phyloP scores from a whole-genome alignment of 257 asterid genomes.

The Datura wrightii region DNA sequence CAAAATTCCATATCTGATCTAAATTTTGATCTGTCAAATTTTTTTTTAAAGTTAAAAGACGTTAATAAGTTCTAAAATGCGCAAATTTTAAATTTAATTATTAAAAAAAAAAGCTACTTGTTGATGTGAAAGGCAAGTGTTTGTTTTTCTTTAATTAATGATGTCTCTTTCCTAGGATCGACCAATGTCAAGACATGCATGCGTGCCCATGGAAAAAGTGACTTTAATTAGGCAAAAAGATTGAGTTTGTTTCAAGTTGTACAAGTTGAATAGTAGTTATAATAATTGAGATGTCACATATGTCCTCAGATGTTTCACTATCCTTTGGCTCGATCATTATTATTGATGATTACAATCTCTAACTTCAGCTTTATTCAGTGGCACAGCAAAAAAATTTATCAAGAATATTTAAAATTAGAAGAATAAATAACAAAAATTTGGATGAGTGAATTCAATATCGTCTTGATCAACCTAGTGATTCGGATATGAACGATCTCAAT shows the following conservation, averaged over 20 bases:
- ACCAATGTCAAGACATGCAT: conserved; percentile 16
- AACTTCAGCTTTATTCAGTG: not conserved
- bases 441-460: too few species aligned
- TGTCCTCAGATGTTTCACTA: not conserved
- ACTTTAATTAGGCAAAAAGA: not conserved
- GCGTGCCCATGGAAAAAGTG: not conserved
- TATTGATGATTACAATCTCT: conserved; percentile 1
- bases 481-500: too few species aligned
- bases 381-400: too few species aligned
- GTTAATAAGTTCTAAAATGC: too few species aligned
- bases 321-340: not conserved
- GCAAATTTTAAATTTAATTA: too few species aligned
- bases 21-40: too few species aligned
- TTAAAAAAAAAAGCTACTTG: not conserved
- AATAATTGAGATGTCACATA: conserved; percentile 19
- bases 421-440: too few species aligned
- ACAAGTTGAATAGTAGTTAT: not conserved
- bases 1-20: too few species aligned
- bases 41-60: too few species aligned
- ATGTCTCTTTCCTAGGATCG: conserved; percentile 21
- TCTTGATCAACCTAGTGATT: too few species aligned
- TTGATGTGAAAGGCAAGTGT: conserved; percentile 10
- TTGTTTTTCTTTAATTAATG: not conserved
- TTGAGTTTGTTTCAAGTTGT: not conserved
- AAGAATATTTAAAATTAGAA: too few species aligned